Evolutionary conservation across 2,329 filamentous ascomycete genomes (phyloP), one percentile per base, ranked within the genome.

Genomic region (Rhexocercosporidium sp.): DNA sequence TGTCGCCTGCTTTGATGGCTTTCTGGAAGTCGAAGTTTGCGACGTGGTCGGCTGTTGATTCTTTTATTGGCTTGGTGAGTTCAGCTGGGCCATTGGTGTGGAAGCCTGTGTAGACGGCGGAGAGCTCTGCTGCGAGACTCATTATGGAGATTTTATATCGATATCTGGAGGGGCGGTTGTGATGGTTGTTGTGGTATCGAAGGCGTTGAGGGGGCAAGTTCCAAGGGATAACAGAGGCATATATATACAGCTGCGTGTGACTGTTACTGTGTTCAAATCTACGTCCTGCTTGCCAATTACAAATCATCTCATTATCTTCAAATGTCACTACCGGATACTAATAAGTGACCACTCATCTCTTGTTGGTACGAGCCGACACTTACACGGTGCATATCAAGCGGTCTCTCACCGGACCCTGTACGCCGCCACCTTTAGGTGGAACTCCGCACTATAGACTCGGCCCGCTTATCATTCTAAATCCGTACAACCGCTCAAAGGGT

Each of bases 101-200:
- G 59, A 73, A 69, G 61, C 59, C 57, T 18, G 46, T 59, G 22
- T 64, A 54, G 11, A 70, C n/a, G 2, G 64, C 53, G 7, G 59
- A 54, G 20, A 73, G 64, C 60, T 73, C 46, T 29, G 51, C 37
- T 14, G 64, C 53, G 54, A 71, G 68, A 61, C 61, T 51, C 69
- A 71, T 73, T 27, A 22, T 66, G 22, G 51, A 12, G 49, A 59
- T 22, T 12, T 4, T 47, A 8, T 47, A 3, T 37, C 8, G 34
- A 37, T 37, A 7, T 7, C 34, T 37, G 2, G 34, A 44, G 3
- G 8, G n/a, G n/a, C 18, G 16, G 14, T n/a, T 44, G 41, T 5
- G n/a, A n/a, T 44, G 41, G 41, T 18, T n/a, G 41, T 44, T 44
- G 4, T 11, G 14, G 41, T 2, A 11, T 37, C 34, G 8, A 37